phyloP scores from a whole-genome alignment of 2,329 filamentous ascomycete species.

The Apiospora rasikravindrae region DNA sequence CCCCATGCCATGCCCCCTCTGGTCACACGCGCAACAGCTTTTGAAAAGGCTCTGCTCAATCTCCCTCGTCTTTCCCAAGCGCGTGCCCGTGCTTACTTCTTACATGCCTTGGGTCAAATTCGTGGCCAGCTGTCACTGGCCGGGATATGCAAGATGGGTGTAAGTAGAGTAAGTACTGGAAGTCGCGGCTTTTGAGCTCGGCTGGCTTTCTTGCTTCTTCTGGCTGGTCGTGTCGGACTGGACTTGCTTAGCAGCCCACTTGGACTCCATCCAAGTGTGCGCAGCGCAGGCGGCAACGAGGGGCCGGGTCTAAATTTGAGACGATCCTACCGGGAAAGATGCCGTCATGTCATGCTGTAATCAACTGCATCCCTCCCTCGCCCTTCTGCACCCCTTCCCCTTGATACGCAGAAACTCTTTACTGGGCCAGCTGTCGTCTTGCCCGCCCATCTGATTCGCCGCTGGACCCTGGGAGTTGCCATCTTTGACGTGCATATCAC shows the following conservation, averaged over 20 bases:
- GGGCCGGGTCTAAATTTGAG: slow-evolving; percentile 8
- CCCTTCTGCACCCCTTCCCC: neutral
- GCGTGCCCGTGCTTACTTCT: neutral
- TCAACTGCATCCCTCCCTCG: neutral
- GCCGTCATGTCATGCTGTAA: slow-evolving; percentile 16
- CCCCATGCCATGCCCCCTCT: neutral
- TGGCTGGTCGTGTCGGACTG: neutral
- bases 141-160: neutral
- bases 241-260: slow-evolving; percentile 1
- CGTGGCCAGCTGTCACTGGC: slow-evolving; percentile 1
- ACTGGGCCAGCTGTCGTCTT: slow-evolving; percentile 3
- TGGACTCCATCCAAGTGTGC: neutral
- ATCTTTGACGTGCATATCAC: slow-evolving; percentile 30
- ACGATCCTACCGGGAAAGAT: slow-evolving; percentile 9
- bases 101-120: neutral
- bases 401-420: slow-evolving; percentile 13
- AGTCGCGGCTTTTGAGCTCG: neutral
- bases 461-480: slow-evolving; percentile 27
- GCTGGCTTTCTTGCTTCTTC: neutral
- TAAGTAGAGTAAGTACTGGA: neutral
- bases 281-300: slow-evolving; percentile 8
- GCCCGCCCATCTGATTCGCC: slow-evolving; percentile 27
- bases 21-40: neutral
- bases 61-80: neutral
- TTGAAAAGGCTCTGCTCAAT: neutral